Evolutionary conservation across 257 asterid species (phyloP), one percentile per base, ranked within the genome.

Genomic region (Penstemon barbatus): DNA sequence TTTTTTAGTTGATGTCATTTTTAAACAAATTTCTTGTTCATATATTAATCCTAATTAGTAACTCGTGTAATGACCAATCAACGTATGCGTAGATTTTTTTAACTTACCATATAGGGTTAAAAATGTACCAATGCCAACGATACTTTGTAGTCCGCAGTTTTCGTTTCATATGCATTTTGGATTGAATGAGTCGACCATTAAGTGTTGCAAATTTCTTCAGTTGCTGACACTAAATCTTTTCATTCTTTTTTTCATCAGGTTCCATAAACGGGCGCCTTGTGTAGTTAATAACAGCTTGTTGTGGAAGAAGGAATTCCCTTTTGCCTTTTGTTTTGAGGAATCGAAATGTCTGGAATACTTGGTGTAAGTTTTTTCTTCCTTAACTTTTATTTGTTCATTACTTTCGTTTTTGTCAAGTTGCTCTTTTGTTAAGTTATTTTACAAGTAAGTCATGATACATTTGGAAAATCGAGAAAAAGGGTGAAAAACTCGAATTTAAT

Each of bases 261-360:
- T 42, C 41, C 55, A 4, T 8, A 61, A 64, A 25, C 33, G 54
- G 44, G 74, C 42, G 37, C 37, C 36, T 38, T 10, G 50, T 61
- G 19, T 51, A 67, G 71, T 57, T 39, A 25, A 64, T 57, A 52
- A 56, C 69, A 64, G 65, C 63, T 60, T 66, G 57, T 12, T 57
- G 73, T 43, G 70, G 72, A 56, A 66, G 57, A 62, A 64, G 2
- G 83, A 79, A 77, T 77, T 80, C 41, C 52, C 74, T 59, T 76
- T 77, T 57, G 70, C 56, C 74, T 65, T 69, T 53, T 66, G 59
- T 38, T 66, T 55, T 79, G 77, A 77, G 77, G 73, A 74, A 68
- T 74, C 63, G 63, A 69, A 72, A 83, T 79, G 87, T 83, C 87
- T 4, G 85, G 85, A 68, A 74, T 83, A 54, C 81, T 83, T 59